These are phyloP conservation scores for Xylariaceae sp. DNA, from an alignment of 2,329 filamentous ascomycete genomes.

Conservation along the genomic window DNA sequence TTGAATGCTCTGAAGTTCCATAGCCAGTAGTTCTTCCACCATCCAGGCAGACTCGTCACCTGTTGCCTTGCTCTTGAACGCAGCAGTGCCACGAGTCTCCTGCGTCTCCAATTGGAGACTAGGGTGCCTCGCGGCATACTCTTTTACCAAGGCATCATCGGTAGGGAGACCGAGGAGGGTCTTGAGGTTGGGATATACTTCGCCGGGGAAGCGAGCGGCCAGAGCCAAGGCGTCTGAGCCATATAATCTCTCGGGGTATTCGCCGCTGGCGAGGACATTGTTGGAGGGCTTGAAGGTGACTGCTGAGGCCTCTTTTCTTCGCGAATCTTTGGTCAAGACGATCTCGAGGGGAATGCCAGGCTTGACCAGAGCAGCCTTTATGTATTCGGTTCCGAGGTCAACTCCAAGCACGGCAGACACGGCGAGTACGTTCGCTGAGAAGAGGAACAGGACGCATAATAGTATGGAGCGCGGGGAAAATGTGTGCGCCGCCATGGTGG, in stretches of 20 bases:
- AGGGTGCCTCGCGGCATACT: slow-evolving; percentile 75
- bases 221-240: slow-evolving; percentile 88
- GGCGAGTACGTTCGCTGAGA: slow-evolving; percentile 48
- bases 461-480: slow-evolving; percentile 35
- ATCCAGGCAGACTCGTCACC: slow-evolving; percentile 64
- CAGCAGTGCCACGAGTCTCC: slow-evolving; percentile 62
- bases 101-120: slow-evolving; percentile 65
- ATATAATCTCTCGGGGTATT: slow-evolving; percentile 85
- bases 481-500: slow-evolving; percentile 36
- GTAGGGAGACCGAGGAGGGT: slow-evolving; percentile 72
- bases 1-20: slow-evolving; percentile 90
- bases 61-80: slow-evolving; percentile 70
- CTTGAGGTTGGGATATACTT: slow-evolving; percentile 95
- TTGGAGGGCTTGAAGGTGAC: slow-evolving; percentile 89
- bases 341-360: slow-evolving; percentile 96
- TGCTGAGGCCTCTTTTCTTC: slow-evolving; percentile 88
- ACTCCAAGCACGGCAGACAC: slow-evolving; percentile 79
- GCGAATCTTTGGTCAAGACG: slow-evolving; percentile 94
- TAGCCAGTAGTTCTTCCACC: slow-evolving; percentile 90
- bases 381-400: slow-evolving; percentile 92
- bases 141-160: slow-evolving; percentile 57
- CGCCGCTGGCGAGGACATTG: slow-evolving; percentile 56
- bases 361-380: slow-evolving; percentile 94
- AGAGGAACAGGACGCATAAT: slow-evolving; percentile 39
- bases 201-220: slow-evolving; percentile 80